A percentile compares a stretch with the other conserved stretches of the same genome.
Evolutionary conservation across 169 alveolate genomes (phyloP).

Genomic region (Plasmodium malariae): DNA sequence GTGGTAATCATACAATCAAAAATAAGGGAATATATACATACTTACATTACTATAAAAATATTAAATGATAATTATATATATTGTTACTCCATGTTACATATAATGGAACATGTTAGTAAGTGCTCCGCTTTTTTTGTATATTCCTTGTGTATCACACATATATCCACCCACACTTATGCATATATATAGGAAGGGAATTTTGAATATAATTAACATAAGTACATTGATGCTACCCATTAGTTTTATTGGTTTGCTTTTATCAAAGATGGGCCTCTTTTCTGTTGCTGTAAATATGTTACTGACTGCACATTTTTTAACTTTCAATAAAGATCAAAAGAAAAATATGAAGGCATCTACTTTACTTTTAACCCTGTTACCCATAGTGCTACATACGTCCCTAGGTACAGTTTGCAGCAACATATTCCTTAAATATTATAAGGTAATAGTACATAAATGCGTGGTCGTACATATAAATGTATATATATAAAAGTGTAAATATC

Average conservation of each 20-base stretch:
- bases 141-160: no score
- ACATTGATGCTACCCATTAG: slow-evolving; percentile 53
- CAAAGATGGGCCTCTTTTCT: slow-evolving; percentile 74
- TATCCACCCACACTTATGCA: not conserved
- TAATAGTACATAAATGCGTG: not conserved
- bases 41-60: not conserved
- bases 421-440: slow-evolving; percentile 52
- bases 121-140: no score
- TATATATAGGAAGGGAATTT: slow-evolving; percentile 49
- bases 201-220: slow-evolving; percentile 60
- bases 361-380: slow-evolving; percentile 57
- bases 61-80: not conserved
- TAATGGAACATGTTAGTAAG: not conserved
- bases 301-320: slow-evolving; percentile 76
- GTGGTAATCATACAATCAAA: slow-evolving; percentile 16
- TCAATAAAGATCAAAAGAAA: slow-evolving; percentile 71
- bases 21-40: not conserved
- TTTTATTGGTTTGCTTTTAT: slow-evolving; percentile 52
- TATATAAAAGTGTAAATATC: no score
- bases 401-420: slow-evolving; percentile 42
- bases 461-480: slow-evolving; percentile 6
- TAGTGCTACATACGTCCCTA: slow-evolving; percentile 57
- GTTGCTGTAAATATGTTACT: slow-evolving; percentile 75
- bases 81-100: not conserved
- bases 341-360: slow-evolving; percentile 63